Percentiles rank a stretch among this genome's conserved stretches.
Evolutionary conservation across 2,329 filamentous ascomycete genomes (phyloP).

Genomic region (Fusarium setosum): DNA sequence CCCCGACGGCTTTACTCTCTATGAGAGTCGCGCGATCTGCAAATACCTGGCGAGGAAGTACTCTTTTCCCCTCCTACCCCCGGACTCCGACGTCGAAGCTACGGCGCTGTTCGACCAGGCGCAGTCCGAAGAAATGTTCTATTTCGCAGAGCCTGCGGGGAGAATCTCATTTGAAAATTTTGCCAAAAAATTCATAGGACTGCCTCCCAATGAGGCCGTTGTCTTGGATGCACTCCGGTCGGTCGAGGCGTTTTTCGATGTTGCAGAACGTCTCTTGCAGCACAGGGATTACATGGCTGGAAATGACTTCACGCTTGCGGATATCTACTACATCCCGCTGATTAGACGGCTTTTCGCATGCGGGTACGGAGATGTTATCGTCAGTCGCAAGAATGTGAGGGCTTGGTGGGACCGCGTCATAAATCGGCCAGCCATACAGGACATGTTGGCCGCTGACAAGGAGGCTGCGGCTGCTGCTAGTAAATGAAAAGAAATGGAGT

Average conservation of each 20-base stretch:
- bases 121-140: conserved; percentile 52
- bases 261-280: conserved; percentile 53
- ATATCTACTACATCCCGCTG: conserved; percentile 61
- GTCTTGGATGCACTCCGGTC: conserved; percentile 51
- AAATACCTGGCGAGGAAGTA: conserved; percentile 59
- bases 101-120: conserved; percentile 58
- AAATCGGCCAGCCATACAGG: conserved; percentile 51
- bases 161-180: conserved; percentile 58
- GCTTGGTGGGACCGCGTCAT: conserved; percentile 56
- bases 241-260: conserved; percentile 56
- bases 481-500: background rate
- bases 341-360: conserved; percentile 55
- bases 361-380: conserved; percentile 52
- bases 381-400: conserved; percentile 49
- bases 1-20: conserved; percentile 55
- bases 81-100: conserved; percentile 52
- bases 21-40: conserved; percentile 60
- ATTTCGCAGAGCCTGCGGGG: conserved; percentile 57
- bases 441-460: conserved; percentile 49
- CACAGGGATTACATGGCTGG: conserved; percentile 57
- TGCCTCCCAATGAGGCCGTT: conserved; percentile 54
- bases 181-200: conserved; percentile 55
- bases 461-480: conserved; percentile 42
- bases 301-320: conserved; percentile 54
- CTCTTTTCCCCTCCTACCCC: conserved; percentile 56